phyloP scores from a whole-genome alignment of 495 filamentous ascomycete genomes.

The Xylaria castorea region DNA sequence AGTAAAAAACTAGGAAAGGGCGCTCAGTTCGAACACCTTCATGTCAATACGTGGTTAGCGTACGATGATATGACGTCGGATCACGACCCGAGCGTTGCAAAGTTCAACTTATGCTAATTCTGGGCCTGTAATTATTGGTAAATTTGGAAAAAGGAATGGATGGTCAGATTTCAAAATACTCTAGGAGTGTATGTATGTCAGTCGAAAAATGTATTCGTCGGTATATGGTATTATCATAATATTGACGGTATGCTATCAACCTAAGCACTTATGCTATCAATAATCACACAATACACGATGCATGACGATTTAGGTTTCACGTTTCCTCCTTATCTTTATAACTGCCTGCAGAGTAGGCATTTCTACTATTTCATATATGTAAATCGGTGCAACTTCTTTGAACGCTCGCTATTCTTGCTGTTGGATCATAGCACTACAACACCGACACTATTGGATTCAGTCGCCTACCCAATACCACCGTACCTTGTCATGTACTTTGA shows the following conservation, averaged over 20 bases:
- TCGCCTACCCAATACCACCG: not conserved
- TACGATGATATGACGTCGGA: conserved; percentile 56
- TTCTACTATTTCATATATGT: not conserved
- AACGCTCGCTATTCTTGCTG: not conserved
- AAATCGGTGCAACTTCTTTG: not conserved
- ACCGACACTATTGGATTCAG: not conserved
- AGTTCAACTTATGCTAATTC: conserved; percentile 57
- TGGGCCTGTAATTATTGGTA: not conserved
- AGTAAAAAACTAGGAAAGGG: conserved; percentile 45
- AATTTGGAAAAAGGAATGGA: not conserved
- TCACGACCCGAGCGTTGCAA: conserved; percentile 66
- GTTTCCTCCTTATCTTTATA: not conserved
- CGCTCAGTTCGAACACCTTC: conserved; percentile 17
- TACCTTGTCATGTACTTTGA: not conserved
- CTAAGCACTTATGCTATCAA: not conserved
- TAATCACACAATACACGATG: not conserved
- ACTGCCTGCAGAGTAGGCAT: not conserved
- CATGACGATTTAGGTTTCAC: not conserved
- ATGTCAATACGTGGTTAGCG: conserved; percentile 60
- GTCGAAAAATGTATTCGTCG: no score
- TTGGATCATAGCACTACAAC: not conserved
- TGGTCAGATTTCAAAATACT: no score
- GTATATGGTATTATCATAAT: no score
- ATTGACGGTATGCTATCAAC: no score
- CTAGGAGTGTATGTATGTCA: not conserved